A percentile compares a stretch with the other conserved stretches of the same genome.
Evolutionary conservation across 2,329 filamentous ascomycete genomes (phyloP).

Genomic region (Talaromyces islandicus): DNA sequence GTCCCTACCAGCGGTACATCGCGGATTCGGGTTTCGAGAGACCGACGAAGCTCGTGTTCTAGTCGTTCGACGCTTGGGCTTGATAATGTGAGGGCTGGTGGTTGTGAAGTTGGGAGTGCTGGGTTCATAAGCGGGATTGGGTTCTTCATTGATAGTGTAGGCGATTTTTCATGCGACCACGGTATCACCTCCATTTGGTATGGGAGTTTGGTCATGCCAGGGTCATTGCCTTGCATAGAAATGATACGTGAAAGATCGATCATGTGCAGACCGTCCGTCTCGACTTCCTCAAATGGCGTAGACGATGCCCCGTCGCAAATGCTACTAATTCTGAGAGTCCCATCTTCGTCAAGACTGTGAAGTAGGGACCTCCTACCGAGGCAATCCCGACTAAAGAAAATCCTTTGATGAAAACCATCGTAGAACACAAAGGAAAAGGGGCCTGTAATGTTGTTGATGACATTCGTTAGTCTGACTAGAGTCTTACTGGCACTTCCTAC

Average conservation of each 20-base stretch:
- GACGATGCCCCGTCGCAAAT: constrained; percentile 51
- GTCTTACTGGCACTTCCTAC: constrained; percentile 10
- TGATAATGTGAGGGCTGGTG: constrained; percentile 25
- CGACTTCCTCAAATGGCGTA: constrained; percentile 68
- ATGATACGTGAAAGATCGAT: constrained; percentile 46
- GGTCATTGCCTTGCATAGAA: neutral
- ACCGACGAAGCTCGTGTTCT: constrained; percentile 50
- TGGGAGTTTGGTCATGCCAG: neutral
- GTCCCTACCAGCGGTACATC: constrained; percentile 57
- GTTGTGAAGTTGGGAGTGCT: constrained; percentile 22
- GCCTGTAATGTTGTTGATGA: constrained; percentile 61
- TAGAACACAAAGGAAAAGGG: constrained; percentile 88
- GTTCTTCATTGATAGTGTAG: constrained; percentile 19
- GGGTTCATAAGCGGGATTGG: constrained; percentile 43
- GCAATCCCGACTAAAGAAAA: constrained; percentile 83
- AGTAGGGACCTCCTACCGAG: constrained; percentile 82
- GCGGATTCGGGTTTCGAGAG: constrained; percentile 59
- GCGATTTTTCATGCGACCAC: constrained; percentile 11
- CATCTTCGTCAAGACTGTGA: constrained; percentile 42
- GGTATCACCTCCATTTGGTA: constrained; percentile 8
- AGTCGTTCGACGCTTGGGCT: constrained; percentile 52
- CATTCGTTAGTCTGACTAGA: constrained; percentile 30
- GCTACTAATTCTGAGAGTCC: constrained; percentile 61
- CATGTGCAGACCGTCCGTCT: constrained; percentile 74
- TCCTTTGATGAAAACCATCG: constrained; percentile 53